Base-by-base conservation (phyloP, 129 eudicot species). In the Tanacetum coccineum region DNA sequence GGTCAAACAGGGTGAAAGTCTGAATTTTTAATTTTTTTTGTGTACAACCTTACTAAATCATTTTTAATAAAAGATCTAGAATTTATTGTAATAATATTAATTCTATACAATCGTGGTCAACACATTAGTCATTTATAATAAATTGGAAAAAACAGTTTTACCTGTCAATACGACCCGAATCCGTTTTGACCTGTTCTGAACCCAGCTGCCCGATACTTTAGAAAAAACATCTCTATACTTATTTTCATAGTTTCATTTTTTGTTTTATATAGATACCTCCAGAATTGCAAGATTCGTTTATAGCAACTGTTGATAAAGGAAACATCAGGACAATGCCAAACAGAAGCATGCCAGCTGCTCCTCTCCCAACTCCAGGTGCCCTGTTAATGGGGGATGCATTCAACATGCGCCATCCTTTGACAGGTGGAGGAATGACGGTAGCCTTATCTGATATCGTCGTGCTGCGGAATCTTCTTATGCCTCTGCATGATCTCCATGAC, bases 381-480 rank as follows among this genome's bases (percentile, higher is more conserved):
- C 61, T 90, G 76, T 80, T 90, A 22, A 79, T 89, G 94, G 96
- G 96, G 3, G 96, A 89, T 69, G 95, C 96, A n/a, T 89, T 89
- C 70, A 90, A 90, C 76, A 86, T 90, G 97, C 86, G 97, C 61
- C 97, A 90, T 76, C 97, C 97, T 15, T 78, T 90, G 66, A 90
- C 97, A 13, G 97, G 97, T 57, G 97, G 97, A 39, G 97, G 97
- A 73, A 90, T 90, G 97, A 90, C 97, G 19, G 97, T 90, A 17
- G 97, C 97, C 6, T 67, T 90, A 10, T 87, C 97, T 21, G 97
- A 90, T 76, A 90, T 86, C 21, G 91, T 82, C 2, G 84, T 90
- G 2, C 75, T 90, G 13, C 88, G 95, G n/a, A 69, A 90, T 70
- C 97, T 90, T 78, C 91, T 90, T 44, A 81, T 73, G 79, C 91